Percentiles rank a stretch among this genome's conserved stretches.
Evolutionary conservation across 2,329 filamentous ascomycete genomes (phyloP).

Genomic region (Phaeosphaeria sp.): DNA sequence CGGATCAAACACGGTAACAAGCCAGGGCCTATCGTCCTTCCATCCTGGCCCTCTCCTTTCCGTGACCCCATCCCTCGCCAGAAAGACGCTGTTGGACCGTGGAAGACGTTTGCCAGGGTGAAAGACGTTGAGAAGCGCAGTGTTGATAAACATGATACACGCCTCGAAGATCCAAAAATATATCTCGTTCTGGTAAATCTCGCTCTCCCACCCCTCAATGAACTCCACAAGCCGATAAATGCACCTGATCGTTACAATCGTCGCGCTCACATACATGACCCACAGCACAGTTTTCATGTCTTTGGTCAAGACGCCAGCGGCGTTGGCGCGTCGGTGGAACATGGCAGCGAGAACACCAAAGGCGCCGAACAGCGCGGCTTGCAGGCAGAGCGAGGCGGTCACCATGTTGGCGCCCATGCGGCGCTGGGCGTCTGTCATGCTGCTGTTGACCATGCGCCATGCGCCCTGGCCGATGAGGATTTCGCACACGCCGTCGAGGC

Average conservation of each 20-base stretch:
- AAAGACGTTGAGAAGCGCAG: slow-evolving; percentile 58
- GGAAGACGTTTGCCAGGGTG: slow-evolving; percentile 60
- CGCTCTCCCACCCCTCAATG: slow-evolving; percentile 47
- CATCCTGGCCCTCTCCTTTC: slow-evolving; percentile 59
- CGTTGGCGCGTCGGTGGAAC: slow-evolving; percentile 55
- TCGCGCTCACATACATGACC: slow-evolving; percentile 57
- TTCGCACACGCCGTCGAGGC: slow-evolving; percentile 59
- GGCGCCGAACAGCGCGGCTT: slow-evolving; percentile 57
- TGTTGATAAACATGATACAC: slow-evolving; percentile 59
- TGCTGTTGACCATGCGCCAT: slow-evolving; percentile 51
- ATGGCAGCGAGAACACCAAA: slow-evolving; percentile 56
- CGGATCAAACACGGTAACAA: slow-evolving; percentile 49
- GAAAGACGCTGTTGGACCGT: slow-evolving; percentile 57
- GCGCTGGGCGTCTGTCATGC: slow-evolving; percentile 44
- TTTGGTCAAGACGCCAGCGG: slow-evolving; percentile 48
- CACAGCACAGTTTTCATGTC: slow-evolving; percentile 54
- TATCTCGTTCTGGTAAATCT: slow-evolving; percentile 54
- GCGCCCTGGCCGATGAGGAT: slow-evolving; percentile 61
- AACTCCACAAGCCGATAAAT: slow-evolving; percentile 62
- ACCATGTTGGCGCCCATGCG: slow-evolving; percentile 55
- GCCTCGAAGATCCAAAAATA: slow-evolving; percentile 64
- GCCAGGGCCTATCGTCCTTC: slow-evolving; percentile 54
- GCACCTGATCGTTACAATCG: slow-evolving; percentile 56
- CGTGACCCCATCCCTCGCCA: slow-evolving; percentile 59
- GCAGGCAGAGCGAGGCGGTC: slow-evolving; percentile 58